phyloP scores from a whole-genome alignment of 106 monocot species.

The Acanthochlamys bracteata region DNA sequence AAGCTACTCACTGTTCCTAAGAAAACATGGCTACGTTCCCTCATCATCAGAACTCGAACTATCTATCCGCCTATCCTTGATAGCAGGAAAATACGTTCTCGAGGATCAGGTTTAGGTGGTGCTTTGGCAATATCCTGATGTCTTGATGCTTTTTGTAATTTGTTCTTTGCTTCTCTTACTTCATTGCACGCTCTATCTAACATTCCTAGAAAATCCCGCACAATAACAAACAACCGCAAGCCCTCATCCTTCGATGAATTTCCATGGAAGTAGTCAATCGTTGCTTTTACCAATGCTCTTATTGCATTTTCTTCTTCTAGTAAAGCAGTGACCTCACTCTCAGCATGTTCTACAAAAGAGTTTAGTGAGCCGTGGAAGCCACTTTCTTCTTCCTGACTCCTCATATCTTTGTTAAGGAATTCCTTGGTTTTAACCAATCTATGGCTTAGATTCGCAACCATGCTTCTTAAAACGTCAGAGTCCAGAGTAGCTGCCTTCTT shows the following conservation, averaged over 20 bases:
- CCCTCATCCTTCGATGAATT: conserved; percentile 56
- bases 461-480: conserved; percentile 25
- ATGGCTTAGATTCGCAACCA: conserved; percentile 19
- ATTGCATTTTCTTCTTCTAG: conserved; percentile 38
- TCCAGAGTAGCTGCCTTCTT: conserved; percentile 47
- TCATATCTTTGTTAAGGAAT: conserved; percentile 40
- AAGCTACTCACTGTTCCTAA: conserved; percentile 6
- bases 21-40: conserved; percentile 1
- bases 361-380: conserved; percentile 30
- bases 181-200: conserved; percentile 46
- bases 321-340: conserved; percentile 23
- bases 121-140: background rate
- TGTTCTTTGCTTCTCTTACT: conserved; percentile 22
- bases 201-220: conserved; percentile 46
- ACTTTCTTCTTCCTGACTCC: conserved; percentile 33
- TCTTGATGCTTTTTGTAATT: conserved; percentile 9
- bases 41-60: conserved; percentile 41
- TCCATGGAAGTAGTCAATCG: conserved; percentile 59
- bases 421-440: conserved; percentile 27
- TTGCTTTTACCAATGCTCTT: conserved; percentile 46
- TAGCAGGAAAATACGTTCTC: conserved; percentile 35
- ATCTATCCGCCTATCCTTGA: conserved; percentile 25
- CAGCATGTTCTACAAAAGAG: conserved; percentile 44
- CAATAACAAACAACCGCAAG: conserved; percentile 36
- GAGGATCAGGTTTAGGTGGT: conserved; percentile 2